These are phyloP conservation scores for Didymosphaeria variabile DNA, from an alignment of 2,329 filamentous ascomycete species.

Conservation along the genomic window DNA sequence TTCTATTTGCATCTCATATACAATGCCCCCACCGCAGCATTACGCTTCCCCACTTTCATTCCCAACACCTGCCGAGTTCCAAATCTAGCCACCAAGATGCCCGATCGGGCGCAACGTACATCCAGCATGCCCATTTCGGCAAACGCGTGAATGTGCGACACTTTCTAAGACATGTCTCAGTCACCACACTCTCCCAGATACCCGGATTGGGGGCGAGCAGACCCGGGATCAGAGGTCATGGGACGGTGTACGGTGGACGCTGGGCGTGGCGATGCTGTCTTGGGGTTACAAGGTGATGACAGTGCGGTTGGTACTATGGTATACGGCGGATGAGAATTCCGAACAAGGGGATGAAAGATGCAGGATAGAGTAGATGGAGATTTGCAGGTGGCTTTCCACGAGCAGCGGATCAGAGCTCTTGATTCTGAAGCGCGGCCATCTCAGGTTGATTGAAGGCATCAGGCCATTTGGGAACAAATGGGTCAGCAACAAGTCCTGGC, in stretches of 20 bases:
- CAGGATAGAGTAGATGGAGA: neutral
- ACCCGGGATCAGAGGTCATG: slow-evolving; percentile 6
- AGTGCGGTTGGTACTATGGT: neutral
- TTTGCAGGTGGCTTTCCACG: neutral
- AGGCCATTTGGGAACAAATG: neutral
- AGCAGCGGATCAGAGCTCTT: neutral
- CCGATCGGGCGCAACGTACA: slow-evolving; percentile 26
- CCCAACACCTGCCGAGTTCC: slow-evolving; percentile 30
- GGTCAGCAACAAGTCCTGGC: neutral
- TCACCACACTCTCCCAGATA: slow-evolving; percentile 21
- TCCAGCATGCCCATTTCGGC: slow-evolving; percentile 49
- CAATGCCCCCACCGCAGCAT: neutral
- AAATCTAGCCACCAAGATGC: slow-evolving; percentile 37
- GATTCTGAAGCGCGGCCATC: neutral
- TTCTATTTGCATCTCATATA: neutral
- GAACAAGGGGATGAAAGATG: neutral
- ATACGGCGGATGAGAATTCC: no score
- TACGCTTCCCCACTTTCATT: neutral
- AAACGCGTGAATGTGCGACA: slow-evolving; percentile 47
- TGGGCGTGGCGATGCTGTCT: neutral
- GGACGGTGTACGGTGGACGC: neutral
- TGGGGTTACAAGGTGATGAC: neutral
- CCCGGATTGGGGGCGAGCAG: slow-evolving; percentile 17
- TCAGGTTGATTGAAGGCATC: neutral
- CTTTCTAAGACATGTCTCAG: slow-evolving; percentile 35